Evolutionary conservation across 768 basidiomycete genomes (phyloP).

Genomic region (Russula abietina): DNA sequence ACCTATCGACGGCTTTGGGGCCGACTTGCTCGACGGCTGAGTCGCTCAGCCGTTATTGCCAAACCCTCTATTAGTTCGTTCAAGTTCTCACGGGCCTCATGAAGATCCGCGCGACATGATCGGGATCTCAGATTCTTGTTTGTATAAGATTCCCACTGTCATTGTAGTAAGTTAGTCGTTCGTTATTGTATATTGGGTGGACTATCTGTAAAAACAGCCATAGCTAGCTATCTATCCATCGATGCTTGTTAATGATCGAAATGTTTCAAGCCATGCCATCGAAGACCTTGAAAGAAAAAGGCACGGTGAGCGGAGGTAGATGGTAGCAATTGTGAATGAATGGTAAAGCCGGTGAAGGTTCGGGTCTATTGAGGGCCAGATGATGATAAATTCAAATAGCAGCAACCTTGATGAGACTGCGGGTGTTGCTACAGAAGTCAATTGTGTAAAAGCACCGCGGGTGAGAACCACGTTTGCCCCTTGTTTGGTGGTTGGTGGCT

Average conservation of each 20-base stretch:
- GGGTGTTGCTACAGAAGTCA: conserved; percentile 5
- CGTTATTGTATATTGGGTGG: conserved; percentile 2
- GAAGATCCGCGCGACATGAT: neutral
- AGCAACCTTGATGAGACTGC: neutral
- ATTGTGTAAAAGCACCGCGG: conserved; percentile 6
- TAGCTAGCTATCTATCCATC: neutral
- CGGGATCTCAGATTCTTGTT: conserved; percentile 2
- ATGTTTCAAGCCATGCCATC: neutral
- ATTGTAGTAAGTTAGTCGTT: neutral
- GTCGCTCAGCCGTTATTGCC: neutral
- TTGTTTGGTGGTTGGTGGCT: neutral
- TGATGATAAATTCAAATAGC: conserved; percentile 4
- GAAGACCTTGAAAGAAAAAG: neutral
- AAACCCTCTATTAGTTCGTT: conserved; percentile 5
- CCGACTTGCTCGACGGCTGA: conserved; percentile 35
- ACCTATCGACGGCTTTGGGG: conserved; percentile 35
- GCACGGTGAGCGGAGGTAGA: neutral
- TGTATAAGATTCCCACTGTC: neutral
- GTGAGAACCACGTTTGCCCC: neutral
- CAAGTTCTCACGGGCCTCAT: neutral
- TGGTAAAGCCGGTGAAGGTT: neutral
- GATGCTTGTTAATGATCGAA: conserved; percentile 3
- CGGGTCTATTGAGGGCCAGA: neutral
- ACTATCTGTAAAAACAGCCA: conserved; percentile 5
- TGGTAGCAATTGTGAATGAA: neutral